Conservation (phyloP, 2,329 filamentous ascomycete genomes). For the Coniochaeta ligniaria region DNA sequence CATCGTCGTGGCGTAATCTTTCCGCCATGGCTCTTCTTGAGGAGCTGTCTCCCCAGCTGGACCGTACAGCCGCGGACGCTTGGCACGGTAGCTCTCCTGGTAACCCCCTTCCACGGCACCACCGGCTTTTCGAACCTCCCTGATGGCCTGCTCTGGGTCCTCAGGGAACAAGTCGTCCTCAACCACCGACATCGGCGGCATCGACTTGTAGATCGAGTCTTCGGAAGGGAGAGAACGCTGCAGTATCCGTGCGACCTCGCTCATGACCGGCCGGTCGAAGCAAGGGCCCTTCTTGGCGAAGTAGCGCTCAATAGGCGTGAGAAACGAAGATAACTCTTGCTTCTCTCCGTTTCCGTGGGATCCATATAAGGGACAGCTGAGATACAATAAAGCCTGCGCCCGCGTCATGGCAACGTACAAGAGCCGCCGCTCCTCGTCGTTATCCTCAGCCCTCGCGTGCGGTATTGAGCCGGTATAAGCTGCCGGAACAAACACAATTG, state of each 20-base stretch:
- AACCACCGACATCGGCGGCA: slow-evolving; percentile 45
- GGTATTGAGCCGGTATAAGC: slow-evolving; percentile 88
- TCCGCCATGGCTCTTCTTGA: slow-evolving; percentile 25
- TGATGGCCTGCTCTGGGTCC: slow-evolving; percentile 43
- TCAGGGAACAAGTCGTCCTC: slow-evolving; percentile 65
- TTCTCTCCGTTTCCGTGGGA: slow-evolving; percentile 45
- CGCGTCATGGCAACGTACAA: slow-evolving; percentile 97
- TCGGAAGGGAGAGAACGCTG: slow-evolving; percentile 52
- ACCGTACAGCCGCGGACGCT: slow-evolving; percentile 18
- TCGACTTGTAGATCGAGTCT: slow-evolving; percentile 42
- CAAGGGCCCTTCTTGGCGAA: slow-evolving; percentile 60
- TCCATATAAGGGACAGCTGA: slow-evolving; percentile 70
- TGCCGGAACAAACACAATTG: slow-evolving; percentile 85
- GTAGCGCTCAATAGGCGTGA: slow-evolving; percentile 47
- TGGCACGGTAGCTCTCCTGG: slow-evolving; percentile 11
- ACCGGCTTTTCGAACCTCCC: neutral
- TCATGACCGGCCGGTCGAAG: slow-evolving; percentile 55
- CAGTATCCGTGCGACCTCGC: slow-evolving; percentile 65
- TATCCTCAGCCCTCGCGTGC: slow-evolving; percentile 77
- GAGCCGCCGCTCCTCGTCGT: slow-evolving; percentile 78
- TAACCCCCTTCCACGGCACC: slow-evolving; percentile 1
- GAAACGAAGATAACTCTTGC: slow-evolving; percentile 65
- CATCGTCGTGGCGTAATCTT: slow-evolving; percentile 55
- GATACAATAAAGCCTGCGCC: slow-evolving; percentile 76
- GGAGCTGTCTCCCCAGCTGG: slow-evolving; percentile 19